phyloP scores from a whole-genome alignment of 2,329 filamentous ascomycete genomes.

The Graphiopsis chlorocephala region DNA sequence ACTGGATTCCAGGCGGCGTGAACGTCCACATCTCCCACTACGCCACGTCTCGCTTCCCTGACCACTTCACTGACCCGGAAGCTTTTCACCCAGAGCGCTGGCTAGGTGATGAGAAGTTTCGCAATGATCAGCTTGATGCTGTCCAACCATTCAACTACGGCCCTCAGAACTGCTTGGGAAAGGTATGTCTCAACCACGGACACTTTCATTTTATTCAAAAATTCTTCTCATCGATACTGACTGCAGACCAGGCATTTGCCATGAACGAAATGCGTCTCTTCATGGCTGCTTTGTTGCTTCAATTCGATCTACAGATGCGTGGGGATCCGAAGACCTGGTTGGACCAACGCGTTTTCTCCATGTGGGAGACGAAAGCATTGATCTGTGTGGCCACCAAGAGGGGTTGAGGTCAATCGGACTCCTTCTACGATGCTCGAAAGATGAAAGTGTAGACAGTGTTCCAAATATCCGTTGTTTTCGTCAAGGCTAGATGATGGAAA shows the following conservation, averaged over 20 bases:
- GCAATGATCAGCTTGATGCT: slow-evolving; percentile 28
- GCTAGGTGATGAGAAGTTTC: slow-evolving; percentile 27
- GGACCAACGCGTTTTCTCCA: slow-evolving; percentile 30
- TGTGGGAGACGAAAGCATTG: slow-evolving; percentile 34
- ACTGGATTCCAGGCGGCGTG: slow-evolving; percentile 25
- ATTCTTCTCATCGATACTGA: not conserved
- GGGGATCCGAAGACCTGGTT: slow-evolving; percentile 29
- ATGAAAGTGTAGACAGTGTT: not conserved
- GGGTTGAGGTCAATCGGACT: not conserved
- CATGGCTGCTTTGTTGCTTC: slow-evolving; percentile 36
- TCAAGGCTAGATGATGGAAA: not conserved
- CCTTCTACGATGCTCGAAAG: not conserved
- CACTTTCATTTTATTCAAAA: not conserved
- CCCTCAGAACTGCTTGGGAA: slow-evolving; percentile 28
- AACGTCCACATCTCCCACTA: slow-evolving; percentile 15
- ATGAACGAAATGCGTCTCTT: slow-evolving; percentile 39
- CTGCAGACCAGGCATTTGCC: slow-evolving; percentile 26
- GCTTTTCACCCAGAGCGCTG: slow-evolving; percentile 35
- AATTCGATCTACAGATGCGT: slow-evolving; percentile 36
- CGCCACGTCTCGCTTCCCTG: not conserved
- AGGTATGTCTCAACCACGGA: slow-evolving; percentile 17
- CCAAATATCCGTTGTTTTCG: not conserved
- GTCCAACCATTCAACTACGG: slow-evolving; percentile 33
- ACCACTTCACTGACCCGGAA: slow-evolving; percentile 24
- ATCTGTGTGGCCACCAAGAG: slow-evolving; percentile 16